Base-by-base conservation (phyloP, 2,329 filamentous ascomycete genomes). In the Colletotrichum eremochloae region DNA sequence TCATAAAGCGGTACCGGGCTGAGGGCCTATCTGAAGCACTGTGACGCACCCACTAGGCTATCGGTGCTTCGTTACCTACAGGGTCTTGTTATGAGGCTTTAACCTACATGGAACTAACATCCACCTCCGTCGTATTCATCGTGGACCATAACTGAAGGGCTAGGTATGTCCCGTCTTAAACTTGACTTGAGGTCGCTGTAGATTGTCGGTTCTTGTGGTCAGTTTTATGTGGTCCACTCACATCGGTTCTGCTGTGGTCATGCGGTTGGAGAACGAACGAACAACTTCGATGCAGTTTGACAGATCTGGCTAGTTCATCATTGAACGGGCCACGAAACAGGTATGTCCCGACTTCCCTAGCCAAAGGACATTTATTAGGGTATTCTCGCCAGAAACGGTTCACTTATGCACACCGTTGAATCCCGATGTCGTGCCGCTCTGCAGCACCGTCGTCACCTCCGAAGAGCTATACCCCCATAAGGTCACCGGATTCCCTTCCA, bases 271-370 rank as follows among this genome's bases (percentile, higher is more conserved):
- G 38, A 44, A 53, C 29, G 38, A 44, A 53, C 29, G 31, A 44
- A 53, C 36, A 52, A 36, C 58, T 68, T 58, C 58, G 61, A 72
- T 71, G 44, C 62, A 66, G 52, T 72, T 55, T 65, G 70, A 65
- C 64, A 52, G 60, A 70, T 72, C 67, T 63, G 50, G 68, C 57
- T 58, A 73, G 71, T 67, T 67, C 42, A 52, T 52, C 58, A 71
- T 62, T 44, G 62, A 55, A 66, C 62, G 61, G 71, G 62, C 67
- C 56, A 63, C 36, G 12, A 63, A 46, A 55, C 44, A 48, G 48
- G 20, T 61, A 48, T 24, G 46, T 24, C 9, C 46, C 9, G 46
- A 48, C 8, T n/a, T 44, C 33, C 31, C 31, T 44, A 46, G 50
- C 63, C 58, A 58, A 58, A 29, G 50, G 11, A 36, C n/a, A 38